Evolutionary conservation across 2,329 filamentous ascomycete genomes (phyloP), one percentile per base, ranked within the genome.

Genomic region (Tolypocladium album): DNA sequence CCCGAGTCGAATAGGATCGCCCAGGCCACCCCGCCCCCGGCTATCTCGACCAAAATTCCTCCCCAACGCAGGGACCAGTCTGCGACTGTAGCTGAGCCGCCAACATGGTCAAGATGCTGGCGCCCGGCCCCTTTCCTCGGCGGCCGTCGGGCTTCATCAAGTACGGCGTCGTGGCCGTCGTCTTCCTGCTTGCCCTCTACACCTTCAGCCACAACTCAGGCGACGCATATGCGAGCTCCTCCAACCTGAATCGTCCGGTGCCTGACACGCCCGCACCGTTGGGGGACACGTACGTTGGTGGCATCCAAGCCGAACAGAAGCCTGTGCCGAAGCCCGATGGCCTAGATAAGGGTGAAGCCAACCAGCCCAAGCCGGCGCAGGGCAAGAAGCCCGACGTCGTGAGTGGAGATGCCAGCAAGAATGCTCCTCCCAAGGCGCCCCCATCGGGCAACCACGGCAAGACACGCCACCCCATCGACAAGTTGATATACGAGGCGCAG

Each of bases 381-480:
- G 55, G 39, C 55, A 42, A 43, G n/a, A 57, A 61, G 39, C 57
- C 42, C 45, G 57, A 53, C 22, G 24, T 17, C 4, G 50, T 8
- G 4, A n/a, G 17, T 27, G 17, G 31, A 31, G 50, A n/a, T 24
- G 9, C 27, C 7, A 36, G 24, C 31, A 55, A 56, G 20, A 20
- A 20, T 17, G 50, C 27, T 36, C 17, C 27, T 34, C 17, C 38
- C n/a, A 39, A 57, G 53, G 58, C 58, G n/a, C 45, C 47, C 27
- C 2, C 24, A 6, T 22, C 59, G 2, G 40, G 57, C 7, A 27
- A 24, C 24, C 57, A 43, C 15, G 61, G 59, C 9, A 60, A 62
- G 34, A 56, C 59, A 40, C 58, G 55, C 22, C 81, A 84, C 63
- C 79, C 81, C n/a, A 83, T 84, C 65, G 80, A 82, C 62, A 69